phyloP scores from a whole-genome alignment of 2,329 filamentous ascomycete genomes.

The Magnaporthiopsis incrustans region DNA sequence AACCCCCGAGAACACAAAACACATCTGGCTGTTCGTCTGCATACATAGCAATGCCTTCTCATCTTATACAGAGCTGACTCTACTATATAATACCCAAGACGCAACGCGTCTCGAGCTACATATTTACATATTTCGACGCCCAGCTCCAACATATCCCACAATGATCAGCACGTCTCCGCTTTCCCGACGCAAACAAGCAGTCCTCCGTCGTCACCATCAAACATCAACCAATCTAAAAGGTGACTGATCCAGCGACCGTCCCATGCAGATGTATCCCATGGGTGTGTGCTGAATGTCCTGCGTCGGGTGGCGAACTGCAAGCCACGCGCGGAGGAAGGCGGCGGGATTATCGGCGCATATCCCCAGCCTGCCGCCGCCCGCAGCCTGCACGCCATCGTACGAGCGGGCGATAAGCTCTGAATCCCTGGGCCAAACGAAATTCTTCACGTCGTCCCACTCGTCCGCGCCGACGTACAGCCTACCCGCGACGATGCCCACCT shows the following conservation, averaged over 20 bases:
- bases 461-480: constrained; percentile 48
- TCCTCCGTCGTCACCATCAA: too few relatives aligned
- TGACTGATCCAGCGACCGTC: constrained; percentile 32
- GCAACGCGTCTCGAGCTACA: too few relatives aligned
- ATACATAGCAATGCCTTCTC: too few relatives aligned
- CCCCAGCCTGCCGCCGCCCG: constrained; percentile 14
- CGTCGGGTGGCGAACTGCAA: constrained; percentile 42
- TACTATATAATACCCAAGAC: too few relatives aligned
- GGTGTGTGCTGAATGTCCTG: constrained; percentile 51
- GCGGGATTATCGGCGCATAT: constrained; percentile 22
- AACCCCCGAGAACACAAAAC: constrained; percentile 1
- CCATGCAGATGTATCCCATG: constrained; percentile 48
- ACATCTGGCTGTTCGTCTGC: too few relatives aligned
- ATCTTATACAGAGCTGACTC: too few relatives aligned
- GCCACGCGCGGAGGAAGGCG: constrained; percentile 48
- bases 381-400: neutral
- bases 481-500: constrained; percentile 53
- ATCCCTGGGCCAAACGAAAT: constrained; percentile 23
- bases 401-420: neutral
- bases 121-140: too few relatives aligned
- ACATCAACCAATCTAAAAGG: too few relatives aligned
- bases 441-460: constrained; percentile 31
- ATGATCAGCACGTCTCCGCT: too few relatives aligned
- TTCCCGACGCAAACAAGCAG: too few relatives aligned
- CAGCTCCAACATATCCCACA: too few relatives aligned